These are phyloP conservation scores for Pseudonitzschia multiseries DNA, from an alignment of 108 stramenopile species.

Conservation along the genomic window DNA sequence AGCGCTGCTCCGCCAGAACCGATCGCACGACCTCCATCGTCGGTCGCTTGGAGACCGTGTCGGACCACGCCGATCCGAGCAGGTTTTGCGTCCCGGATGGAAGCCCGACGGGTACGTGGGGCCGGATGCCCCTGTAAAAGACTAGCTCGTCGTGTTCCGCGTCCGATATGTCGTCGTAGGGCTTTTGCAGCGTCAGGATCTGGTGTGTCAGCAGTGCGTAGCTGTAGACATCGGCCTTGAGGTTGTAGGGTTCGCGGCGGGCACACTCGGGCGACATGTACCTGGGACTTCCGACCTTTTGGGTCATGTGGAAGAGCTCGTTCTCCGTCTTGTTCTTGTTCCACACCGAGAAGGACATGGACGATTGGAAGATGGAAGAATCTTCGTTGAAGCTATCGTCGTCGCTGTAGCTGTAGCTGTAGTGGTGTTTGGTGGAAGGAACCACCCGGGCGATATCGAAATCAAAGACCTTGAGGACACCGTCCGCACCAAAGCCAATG, in stretches of 20 bases:
- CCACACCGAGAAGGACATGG: not conserved
- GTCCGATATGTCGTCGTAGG: constrained; percentile 6
- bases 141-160: constrained; percentile 27
- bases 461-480: constrained; percentile 45
- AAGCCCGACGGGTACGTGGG: constrained; percentile 3
- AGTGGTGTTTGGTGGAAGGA: not conserved
- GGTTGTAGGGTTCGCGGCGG: constrained; percentile 55
- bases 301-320: constrained; percentile 33
- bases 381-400: not conserved
- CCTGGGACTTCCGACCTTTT: constrained; percentile 44
- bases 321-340: not conserved
- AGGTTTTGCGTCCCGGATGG: not conserved
- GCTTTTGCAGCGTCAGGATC: constrained; percentile 1
- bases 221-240: constrained; percentile 69
- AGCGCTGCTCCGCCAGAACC: not conserved
- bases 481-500: constrained; percentile 57
- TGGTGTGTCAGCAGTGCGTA: constrained; percentile 53
- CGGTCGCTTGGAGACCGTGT: constrained; percentile 9
- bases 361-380: not conserved
- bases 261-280: constrained; percentile 85
- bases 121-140: constrained; percentile 27
- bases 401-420: no score
- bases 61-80: constrained; percentile 15
- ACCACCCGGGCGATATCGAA: constrained; percentile 37
- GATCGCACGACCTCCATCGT: constrained; percentile 1